Evolutionary conservation across 2,329 filamentous ascomycete species (phyloP), one percentile per base, ranked within the genome.

Genomic region (Dactylella cylindrospora): DNA sequence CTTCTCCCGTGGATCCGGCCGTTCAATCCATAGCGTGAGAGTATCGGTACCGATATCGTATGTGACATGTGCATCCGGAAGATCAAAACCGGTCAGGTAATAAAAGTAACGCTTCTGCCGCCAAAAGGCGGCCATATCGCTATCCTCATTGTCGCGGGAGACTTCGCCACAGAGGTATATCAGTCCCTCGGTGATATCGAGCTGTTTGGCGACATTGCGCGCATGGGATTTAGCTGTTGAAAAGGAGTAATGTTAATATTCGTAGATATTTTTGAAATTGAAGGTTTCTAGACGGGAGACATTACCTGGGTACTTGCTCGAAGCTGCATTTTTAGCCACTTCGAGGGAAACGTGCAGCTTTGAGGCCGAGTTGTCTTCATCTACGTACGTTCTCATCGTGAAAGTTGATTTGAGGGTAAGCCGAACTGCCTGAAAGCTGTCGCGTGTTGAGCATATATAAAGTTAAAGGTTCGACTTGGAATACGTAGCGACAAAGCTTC

Each of bases 41-140:
- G 75, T 74, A 70, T 90, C 85, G 8, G 74, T 74, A 25, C 72
- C 71, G 61, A 83, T 77, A 68, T 82, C 76, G 69, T 84, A 84
- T 1, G 77, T 80, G 32, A 83, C 67, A 53, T 76, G 73, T 67
- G 79, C 82, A 66, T 80, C 77, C 1, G 79, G 71, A 57, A 80
- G 76, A 47, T 80, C 74, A 8, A 62, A 65, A 52, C 80, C 80
- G 52, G 75, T 79, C 36, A 84, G 69, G 66, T 84, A 83, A 71
- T 80, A 82, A 67, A 84, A 84, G 68, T 83, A 83, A 17, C 81
- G 77, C 65, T 76, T 75, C 68, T 84, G 81, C 10, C 81, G 76
- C 67, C 83, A 84, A 4, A 75, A 74, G 15, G 74, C 74, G 52
- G 74, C 72, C 73, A 81, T 78, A 64, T 84, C 82, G 22, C 80